Evolutionary conservation across 2,329 filamentous ascomycete genomes (phyloP).

Genomic region (Fusarium keratoplasticum): DNA sequence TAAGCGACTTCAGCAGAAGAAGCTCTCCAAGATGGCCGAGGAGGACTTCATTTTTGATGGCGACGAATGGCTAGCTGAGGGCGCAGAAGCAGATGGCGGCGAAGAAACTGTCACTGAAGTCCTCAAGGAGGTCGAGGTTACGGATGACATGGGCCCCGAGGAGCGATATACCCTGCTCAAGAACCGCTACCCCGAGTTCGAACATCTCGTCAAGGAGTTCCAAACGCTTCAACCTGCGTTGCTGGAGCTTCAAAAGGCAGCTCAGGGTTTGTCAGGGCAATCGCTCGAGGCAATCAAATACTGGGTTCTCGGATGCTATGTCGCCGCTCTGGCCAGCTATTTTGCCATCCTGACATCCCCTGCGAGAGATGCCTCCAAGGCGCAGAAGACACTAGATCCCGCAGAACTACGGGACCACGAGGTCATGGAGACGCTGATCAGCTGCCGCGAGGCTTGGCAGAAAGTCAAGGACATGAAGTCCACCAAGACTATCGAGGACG

Average conservation of each 20-base stretch:
- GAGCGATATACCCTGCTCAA: slow-evolving; percentile 82
- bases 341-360: slow-evolving; percentile 93
- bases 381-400: slow-evolving; percentile 74
- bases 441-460: slow-evolving; percentile 84
- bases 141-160: slow-evolving; percentile 79
- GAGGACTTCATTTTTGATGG: slow-evolving; percentile 95
- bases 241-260: slow-evolving; percentile 66
- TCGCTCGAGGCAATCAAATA: slow-evolving; percentile 78
- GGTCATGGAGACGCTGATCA: slow-evolving; percentile 86
- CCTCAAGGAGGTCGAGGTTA: slow-evolving; percentile 85
- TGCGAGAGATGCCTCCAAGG: slow-evolving; percentile 67
- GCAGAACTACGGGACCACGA: slow-evolving; percentile 88
- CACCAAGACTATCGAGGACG: slow-evolving; percentile 54
- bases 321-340: slow-evolving; percentile 90
- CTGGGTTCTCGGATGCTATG: slow-evolving; percentile 85
- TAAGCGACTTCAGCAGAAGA: slow-evolving; percentile 88
- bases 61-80: slow-evolving; percentile 79
- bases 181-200: slow-evolving; percentile 90
- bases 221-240: slow-evolving; percentile 76
- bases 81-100: slow-evolving; percentile 61
- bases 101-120: slow-evolving; percentile 82
- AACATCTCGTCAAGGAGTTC: slow-evolving; percentile 85
- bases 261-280: slow-evolving; percentile 62
- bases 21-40: slow-evolving; percentile 87
- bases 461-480: slow-evolving; percentile 75